phyloP scores from a whole-genome alignment of 495 filamentous ascomycete species.

The Talaromyces wortmannii region DNA sequence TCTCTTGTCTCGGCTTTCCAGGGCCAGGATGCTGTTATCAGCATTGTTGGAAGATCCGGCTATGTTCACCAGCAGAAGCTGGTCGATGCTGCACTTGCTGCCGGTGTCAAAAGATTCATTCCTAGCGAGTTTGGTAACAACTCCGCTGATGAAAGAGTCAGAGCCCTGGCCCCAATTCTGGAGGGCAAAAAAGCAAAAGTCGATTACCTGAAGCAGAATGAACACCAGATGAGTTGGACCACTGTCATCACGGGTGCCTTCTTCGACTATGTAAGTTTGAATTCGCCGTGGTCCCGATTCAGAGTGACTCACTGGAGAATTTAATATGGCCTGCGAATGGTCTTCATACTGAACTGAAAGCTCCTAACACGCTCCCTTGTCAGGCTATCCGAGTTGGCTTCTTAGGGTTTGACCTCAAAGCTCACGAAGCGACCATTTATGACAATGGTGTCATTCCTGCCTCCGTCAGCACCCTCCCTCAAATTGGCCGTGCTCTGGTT shows the following conservation, averaged over 20 bases:
- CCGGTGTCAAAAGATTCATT: constrained; percentile 52
- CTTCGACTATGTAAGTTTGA: constrained; percentile 39
- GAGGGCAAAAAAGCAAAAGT: constrained; percentile 32
- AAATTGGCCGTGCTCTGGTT: constrained; percentile 30
- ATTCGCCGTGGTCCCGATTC: background rate
- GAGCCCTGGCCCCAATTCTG: constrained; percentile 35
- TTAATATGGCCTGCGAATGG: too few species aligned
- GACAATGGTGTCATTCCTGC: constrained; percentile 30
- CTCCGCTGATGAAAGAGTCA: constrained; percentile 20
- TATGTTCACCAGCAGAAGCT: constrained; percentile 37
- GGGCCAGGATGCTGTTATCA: constrained; percentile 43
- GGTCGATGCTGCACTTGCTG: constrained; percentile 52
- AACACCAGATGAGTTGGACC: constrained; percentile 39
- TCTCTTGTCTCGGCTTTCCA: constrained; percentile 31
- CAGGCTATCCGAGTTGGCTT: constrained; percentile 31
- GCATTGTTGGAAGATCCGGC: constrained; percentile 21
- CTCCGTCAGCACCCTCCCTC: constrained; percentile 28
- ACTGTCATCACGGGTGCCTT: constrained; percentile 39
- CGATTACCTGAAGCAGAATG: constrained; percentile 37
- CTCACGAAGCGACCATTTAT: constrained; percentile 35
- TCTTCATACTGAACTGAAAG: too few species aligned
- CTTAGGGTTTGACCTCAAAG: constrained; percentile 33
- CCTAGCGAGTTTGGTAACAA: constrained; percentile 24
- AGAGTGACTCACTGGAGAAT: too few species aligned
- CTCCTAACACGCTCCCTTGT: background rate